A percentile compares a stretch with the other conserved stretches of the same genome.
These are phyloP conservation scores for Cucurbita argyrosperma DNA, from an alignment of 306 rosid species.

Conservation along the genomic window DNA sequence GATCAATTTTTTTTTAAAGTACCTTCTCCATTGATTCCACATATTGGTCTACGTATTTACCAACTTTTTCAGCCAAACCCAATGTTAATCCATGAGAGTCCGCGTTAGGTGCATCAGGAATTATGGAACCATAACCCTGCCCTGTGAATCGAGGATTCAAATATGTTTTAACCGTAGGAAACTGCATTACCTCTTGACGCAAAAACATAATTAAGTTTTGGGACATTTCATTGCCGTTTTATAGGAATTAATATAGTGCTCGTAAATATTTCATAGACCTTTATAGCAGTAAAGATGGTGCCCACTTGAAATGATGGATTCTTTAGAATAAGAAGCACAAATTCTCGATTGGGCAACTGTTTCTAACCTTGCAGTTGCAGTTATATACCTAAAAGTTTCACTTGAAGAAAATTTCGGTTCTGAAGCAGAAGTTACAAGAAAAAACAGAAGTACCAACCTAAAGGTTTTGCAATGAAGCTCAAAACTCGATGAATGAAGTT, in stretches of 20 bases:
- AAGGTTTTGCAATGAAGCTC: constrained; percentile 92
- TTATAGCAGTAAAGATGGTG: neutral
- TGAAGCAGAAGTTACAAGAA: neutral
- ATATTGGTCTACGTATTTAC: constrained; percentile 56
- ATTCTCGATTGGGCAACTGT: neutral
- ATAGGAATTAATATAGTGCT: neutral
- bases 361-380: neutral
- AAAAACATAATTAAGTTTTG: neutral
- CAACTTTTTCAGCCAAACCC: constrained; percentile 47
- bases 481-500: constrained; percentile 78
- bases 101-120: constrained; percentile 48
- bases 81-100: constrained; percentile 42
- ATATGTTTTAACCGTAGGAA: neutral
- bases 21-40: constrained; percentile 93
- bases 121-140: constrained; percentile 63
- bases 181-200: neutral
- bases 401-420: neutral
- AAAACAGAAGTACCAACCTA: constrained; percentile 40
- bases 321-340: neutral
- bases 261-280: neutral
- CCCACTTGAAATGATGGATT: neutral
- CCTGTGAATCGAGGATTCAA: constrained; percentile 23
- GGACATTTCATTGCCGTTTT: neutral
- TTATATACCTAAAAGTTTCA: neutral
- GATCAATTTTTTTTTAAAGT: neutral